These are phyloP conservation scores for Xylaria sp. DNA, from an alignment of 2,329 filamentous ascomycete genomes.

Conservation along the genomic window DNA sequence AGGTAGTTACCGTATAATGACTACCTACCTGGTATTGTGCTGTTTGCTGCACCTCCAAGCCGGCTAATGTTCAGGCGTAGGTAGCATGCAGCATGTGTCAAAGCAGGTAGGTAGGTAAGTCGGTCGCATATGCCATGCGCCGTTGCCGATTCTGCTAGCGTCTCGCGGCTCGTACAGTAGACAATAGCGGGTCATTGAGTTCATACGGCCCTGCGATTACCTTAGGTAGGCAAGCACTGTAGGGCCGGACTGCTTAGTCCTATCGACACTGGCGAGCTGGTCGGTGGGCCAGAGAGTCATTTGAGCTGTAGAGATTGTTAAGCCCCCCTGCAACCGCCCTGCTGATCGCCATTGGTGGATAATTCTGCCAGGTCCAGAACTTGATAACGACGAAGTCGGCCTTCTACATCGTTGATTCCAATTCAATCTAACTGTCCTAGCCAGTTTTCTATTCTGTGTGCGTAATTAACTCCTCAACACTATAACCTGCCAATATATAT, in stretches of 20 bases:
- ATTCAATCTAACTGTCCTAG: constrained; percentile 4
- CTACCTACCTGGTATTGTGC: too few species aligned
- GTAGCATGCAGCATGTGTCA: too few species aligned
- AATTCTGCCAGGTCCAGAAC: constrained; percentile 33
- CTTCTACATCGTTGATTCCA: constrained; percentile 6
- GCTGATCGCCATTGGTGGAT: constrained; percentile 33
- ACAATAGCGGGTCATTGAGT: constrained; percentile 1
- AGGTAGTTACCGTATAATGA: background rate
- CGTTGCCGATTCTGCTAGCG: constrained; percentile 7
- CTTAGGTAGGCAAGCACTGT: background rate
- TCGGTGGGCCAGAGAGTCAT: constrained; percentile 25
- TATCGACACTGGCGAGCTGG: too few species aligned
- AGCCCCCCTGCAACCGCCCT: constrained; percentile 14
- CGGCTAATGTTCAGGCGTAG: constrained; percentile 9
- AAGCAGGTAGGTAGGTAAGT: background rate
- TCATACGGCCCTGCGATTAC: background rate
- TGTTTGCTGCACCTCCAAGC: background rate
- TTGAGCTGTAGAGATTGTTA: constrained; percentile 30
- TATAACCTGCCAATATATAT: background rate
- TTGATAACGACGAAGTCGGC: constrained; percentile 1
- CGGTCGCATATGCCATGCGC: constrained; percentile 1
- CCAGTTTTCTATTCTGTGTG: background rate
- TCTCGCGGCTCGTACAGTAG: constrained; percentile 2
- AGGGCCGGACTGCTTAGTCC: background rate
- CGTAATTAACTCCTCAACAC: constrained; percentile 19